A percentile compares a stretch with the other conserved stretches of the same genome.
phyloP scores from a whole-genome alignment of 306 rosid genomes.

The Sesbania bispinosa region DNA sequence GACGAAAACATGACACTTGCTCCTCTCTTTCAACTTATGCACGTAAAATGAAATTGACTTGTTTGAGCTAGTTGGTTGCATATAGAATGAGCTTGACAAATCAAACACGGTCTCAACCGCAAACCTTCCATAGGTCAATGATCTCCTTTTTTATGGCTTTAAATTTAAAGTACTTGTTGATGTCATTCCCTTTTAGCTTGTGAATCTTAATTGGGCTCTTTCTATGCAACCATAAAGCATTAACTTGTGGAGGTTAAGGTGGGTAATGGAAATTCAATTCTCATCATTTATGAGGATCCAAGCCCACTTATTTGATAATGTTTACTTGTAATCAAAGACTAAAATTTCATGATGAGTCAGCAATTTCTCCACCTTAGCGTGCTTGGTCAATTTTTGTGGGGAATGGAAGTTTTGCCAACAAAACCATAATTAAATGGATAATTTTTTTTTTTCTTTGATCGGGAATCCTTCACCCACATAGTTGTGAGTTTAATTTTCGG shows the following conservation, averaged over 20 bases:
- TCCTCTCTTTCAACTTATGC: not conserved
- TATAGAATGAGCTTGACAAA: not conserved
- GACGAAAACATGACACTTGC: not conserved
- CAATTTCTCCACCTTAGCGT: not conserved
- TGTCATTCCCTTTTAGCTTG: constrained; percentile 10
- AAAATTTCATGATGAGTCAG: constrained; percentile 6
- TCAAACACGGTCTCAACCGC: constrained; percentile 12
- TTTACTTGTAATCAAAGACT: constrained; percentile 14
- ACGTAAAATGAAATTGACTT: constrained; percentile 28
- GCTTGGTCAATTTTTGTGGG: not conserved
- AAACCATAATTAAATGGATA: not conserved
- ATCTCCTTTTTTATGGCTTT: not conserved
- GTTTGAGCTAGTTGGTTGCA: not conserved
- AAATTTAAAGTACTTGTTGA: not conserved
- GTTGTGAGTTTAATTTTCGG: too few species aligned
- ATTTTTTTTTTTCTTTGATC: too few species aligned
- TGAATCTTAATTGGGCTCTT: constrained; percentile 14
- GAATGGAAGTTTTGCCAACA: constrained; percentile 2
- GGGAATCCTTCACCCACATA: too few species aligned
- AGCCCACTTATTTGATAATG: not conserved
- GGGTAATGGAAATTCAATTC: constrained; percentile 1
- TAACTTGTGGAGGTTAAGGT: constrained; percentile 16
- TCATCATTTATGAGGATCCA: constrained; percentile 2
- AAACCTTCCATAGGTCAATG: not conserved
- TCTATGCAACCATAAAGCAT: constrained; percentile 1